phyloP scores from a whole-genome alignment of 306 rosid species.

The Quercus glauca region DNA sequence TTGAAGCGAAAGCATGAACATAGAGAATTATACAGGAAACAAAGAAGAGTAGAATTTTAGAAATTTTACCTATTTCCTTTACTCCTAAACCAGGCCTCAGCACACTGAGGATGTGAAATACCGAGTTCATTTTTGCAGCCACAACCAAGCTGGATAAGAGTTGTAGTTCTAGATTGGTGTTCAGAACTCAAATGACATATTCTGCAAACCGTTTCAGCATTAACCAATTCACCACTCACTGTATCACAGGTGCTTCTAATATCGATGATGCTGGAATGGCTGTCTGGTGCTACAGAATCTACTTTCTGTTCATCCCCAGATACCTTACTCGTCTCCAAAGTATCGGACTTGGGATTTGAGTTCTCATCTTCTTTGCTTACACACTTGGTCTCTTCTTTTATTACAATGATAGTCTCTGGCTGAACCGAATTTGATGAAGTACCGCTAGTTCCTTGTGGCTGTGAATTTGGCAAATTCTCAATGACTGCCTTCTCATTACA shows the following conservation, averaged over 20 bases:
- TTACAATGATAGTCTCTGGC: background rate
- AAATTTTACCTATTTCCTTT: slow-evolving; percentile 19
- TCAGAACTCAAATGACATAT: slow-evolving; percentile 25
- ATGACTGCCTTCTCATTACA: too few species aligned
- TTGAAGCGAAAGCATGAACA: background rate
- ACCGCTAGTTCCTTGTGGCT: background rate
- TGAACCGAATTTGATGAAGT: background rate
- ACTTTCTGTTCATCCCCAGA: background rate
- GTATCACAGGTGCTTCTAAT: background rate
- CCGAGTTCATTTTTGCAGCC: slow-evolving; percentile 27
- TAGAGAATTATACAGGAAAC: background rate
- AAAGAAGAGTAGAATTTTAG: background rate
- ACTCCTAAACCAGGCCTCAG: slow-evolving; percentile 24
- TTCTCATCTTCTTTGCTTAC: background rate
- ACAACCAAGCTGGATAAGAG: slow-evolving; percentile 24
- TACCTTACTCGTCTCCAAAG: background rate
- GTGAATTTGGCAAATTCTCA: background rate
- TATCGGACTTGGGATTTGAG: background rate
- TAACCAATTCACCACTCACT: background rate
- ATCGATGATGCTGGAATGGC: too few species aligned
- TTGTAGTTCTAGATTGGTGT: background rate
- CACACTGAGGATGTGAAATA: slow-evolving; percentile 25
- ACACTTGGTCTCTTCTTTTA: background rate
- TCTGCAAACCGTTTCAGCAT: slow-evolving; percentile 19
- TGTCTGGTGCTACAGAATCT: background rate